These are phyloP conservation scores for Colletotrichum sp. DNA, from an alignment of 2,329 filamentous ascomycete species.

Conservation along the genomic window DNA sequence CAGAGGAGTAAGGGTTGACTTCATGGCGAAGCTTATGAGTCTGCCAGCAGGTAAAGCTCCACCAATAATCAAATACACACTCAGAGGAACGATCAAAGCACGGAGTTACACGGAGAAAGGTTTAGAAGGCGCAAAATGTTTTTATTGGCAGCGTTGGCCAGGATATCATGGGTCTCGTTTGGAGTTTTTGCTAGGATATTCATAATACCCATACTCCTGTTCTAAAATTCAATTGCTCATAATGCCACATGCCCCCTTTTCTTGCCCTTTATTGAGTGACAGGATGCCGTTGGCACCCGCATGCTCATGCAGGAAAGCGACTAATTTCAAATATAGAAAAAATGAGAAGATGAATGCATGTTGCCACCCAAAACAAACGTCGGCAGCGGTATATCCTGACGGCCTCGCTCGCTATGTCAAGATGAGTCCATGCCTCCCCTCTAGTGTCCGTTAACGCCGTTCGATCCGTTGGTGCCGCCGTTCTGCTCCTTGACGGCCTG, in stretches of 20 bases:
- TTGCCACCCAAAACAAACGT: background rate
- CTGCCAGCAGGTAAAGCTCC: background rate
- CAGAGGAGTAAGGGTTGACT: background rate
- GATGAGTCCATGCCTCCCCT: background rate
- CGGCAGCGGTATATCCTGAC: background rate
- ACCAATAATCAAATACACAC: background rate
- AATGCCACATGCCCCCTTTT: background rate
- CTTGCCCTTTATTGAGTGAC: background rate
- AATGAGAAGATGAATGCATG: background rate
- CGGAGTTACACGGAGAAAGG: background rate
- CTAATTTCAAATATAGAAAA: background rate
- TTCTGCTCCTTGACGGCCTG: slow-evolving; percentile 60
- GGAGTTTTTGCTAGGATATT: background rate
- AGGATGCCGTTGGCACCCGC: background rate
- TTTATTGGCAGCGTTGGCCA: background rate
- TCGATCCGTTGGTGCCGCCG: slow-evolving; percentile 25
- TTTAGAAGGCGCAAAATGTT: background rate
- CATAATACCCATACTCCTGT: slow-evolving; percentile 10
- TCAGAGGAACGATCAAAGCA: background rate
- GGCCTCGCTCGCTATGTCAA: background rate
- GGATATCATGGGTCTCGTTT: slow-evolving; percentile 3
- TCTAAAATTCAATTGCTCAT: slow-evolving; percentile 19
- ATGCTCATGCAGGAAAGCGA: background rate
- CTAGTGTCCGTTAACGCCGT: slow-evolving; percentile 31
- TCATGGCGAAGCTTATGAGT: background rate